Evolutionary conservation across 805 yeast species (phyloP).

Genomic region (Metschnikowia henanensis): DNA sequence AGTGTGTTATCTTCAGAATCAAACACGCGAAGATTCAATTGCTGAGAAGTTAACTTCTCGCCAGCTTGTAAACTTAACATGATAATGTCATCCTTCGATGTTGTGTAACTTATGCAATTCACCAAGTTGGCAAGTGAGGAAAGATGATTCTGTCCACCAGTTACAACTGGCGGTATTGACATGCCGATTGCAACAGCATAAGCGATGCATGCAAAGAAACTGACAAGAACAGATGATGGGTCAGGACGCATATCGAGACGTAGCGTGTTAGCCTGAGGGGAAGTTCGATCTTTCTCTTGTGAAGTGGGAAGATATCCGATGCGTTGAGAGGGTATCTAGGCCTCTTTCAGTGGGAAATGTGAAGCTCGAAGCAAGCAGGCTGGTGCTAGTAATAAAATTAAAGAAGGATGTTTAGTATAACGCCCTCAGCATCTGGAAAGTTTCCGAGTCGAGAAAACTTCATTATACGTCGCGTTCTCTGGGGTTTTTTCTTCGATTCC

Average conservation of each 20-base stretch:
- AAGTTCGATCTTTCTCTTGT: not conserved
- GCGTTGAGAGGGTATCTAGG: too few species aligned
- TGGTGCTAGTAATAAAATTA: too few species aligned
- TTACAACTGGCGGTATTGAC: constrained; percentile 32
- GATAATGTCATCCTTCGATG: constrained; percentile 38
- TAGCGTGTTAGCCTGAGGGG: not conserved
- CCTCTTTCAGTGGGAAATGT: too few species aligned
- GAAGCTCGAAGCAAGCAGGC: too few species aligned
- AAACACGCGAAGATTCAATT: constrained; percentile 35
- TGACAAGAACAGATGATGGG: not conserved
- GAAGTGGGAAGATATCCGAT: too few species aligned
- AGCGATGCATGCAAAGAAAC: not conserved
- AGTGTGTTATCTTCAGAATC: constrained; percentile 38
- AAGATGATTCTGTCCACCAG: constrained; percentile 29
- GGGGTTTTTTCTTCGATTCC: constrained; percentile 4
- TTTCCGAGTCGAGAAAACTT: not conserved
- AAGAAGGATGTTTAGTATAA: not conserved
- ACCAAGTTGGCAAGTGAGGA: constrained; percentile 31
- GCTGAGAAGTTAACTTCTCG: constrained; percentile 32
- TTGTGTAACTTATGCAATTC: constrained; percentile 38
- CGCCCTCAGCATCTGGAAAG: constrained; percentile 4
- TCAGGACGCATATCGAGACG: not conserved
- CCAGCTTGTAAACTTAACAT: constrained; percentile 34
- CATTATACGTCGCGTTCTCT: constrained; percentile 7
- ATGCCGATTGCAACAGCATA: constrained; percentile 30